A percentile compares a stretch with the other conserved stretches of the same genome.
phyloP scores from a whole-genome alignment of 306 rosid genomes.

The Vigna unguiculata region DNA sequence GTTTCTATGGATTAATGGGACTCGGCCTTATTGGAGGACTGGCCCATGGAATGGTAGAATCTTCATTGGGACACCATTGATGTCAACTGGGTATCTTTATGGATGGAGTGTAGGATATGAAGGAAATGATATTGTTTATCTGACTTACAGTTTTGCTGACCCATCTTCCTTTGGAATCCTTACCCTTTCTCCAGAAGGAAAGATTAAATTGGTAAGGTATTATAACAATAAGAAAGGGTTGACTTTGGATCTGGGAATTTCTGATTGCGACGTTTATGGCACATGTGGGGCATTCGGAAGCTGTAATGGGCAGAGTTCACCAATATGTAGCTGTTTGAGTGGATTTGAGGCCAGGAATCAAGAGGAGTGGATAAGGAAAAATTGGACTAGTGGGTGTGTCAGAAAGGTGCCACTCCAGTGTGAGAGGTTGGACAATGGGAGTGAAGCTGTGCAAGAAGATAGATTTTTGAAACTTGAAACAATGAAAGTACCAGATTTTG shows the following conservation, averaged over 20 bases:
- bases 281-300: conserved; percentile 57
- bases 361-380: conserved; percentile 51
- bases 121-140: conserved; percentile 45
- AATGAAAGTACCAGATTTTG: conserved; percentile 54
- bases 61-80: conserved; percentile 53
- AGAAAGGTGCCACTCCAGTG: conserved; percentile 44
- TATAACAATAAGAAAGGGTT: not conserved
- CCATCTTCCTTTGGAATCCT: not conserved
- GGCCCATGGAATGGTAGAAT: conserved; percentile 60
- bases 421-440: conserved; percentile 38
- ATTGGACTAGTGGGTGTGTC: conserved; percentile 60
- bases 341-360: conserved; percentile 51
- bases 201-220: conserved; percentile 5
- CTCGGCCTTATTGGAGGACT: conserved; percentile 55
- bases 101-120: conserved; percentile 42
- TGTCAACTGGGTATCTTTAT: conserved; percentile 47
- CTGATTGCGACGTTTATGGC: conserved; percentile 51
- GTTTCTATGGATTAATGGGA: conserved; percentile 51
- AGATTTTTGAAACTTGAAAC: conserved; percentile 37
- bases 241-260: not conserved
- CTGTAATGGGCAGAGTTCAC: conserved; percentile 33
- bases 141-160: conserved; percentile 32
- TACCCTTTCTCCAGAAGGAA: conserved; percentile 47
- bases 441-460: conserved; percentile 37
- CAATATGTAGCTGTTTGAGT: conserved; percentile 56